A percentile compares a stretch with the other conserved stretches of the same genome.
Conservation (phyloP, 495 filamentous ascomycete species). For the Tuber borchii region DNA sequence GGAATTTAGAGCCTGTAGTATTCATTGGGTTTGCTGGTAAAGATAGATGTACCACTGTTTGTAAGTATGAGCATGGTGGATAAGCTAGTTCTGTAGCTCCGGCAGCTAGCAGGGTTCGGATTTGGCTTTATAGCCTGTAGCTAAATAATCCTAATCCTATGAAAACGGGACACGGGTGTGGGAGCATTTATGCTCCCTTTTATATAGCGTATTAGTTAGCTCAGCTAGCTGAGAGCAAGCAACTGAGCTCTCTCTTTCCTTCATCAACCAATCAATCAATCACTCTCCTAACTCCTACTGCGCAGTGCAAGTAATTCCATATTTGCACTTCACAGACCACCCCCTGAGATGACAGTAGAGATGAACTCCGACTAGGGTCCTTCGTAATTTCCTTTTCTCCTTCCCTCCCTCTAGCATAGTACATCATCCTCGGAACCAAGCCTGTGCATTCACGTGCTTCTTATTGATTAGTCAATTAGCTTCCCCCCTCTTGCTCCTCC, state of each 20-base stretch:
- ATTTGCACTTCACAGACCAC: neutral
- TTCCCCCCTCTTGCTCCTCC: neutral
- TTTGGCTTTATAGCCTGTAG: neutral
- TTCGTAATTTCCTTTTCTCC: neutral
- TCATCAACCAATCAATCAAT: neutral
- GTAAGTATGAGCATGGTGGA: neutral
- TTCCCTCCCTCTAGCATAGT: neutral
- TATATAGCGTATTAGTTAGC: neutral
- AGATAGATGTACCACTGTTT: neutral
- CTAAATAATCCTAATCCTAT: neutral
- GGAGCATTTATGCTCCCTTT: neutral
- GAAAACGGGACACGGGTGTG: neutral
- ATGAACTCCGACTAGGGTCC: neutral
- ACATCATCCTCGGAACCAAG: neutral
- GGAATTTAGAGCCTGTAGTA: neutral
- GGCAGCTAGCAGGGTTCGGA: neutral
- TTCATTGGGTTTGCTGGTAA: neutral
- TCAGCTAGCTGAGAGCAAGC: neutral
- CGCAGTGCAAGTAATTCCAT: neutral
- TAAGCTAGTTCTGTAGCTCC: neutral
- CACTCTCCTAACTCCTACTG: neutral
- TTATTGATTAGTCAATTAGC: neutral
- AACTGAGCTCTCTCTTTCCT: neutral
- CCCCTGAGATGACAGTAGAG: neutral
- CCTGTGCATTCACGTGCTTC: neutral